phyloP scores from a whole-genome alignment of 2,329 filamentous ascomycete species.

The Pseudogymnoascus sp. region DNA sequence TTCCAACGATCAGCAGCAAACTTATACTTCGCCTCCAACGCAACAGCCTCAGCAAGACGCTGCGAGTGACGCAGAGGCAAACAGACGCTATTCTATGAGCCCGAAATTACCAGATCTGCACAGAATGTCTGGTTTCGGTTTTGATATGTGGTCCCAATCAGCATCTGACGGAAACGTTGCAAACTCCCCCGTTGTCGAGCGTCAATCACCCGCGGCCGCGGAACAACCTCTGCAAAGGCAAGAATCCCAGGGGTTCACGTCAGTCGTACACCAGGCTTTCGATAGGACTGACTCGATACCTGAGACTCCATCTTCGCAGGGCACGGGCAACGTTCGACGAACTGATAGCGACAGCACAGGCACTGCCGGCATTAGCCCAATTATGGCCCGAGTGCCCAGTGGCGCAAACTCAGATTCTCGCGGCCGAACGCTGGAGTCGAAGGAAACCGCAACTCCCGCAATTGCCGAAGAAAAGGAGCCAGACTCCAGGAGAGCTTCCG shows the following conservation, averaged over 20 bases:
- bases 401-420: constrained; percentile 26
- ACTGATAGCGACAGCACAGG: constrained; percentile 54
- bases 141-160: constrained; percentile 43
- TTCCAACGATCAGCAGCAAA: not conserved
- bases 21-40: not conserved
- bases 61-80: constrained; percentile 16
- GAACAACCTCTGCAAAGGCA: constrained; percentile 38
- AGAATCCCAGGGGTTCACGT: constrained; percentile 46
- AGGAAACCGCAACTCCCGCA: constrained; percentile 36
- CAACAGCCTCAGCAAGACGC: constrained; percentile 14
- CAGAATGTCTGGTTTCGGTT: constrained; percentile 52
- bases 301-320: constrained; percentile 40
- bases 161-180: constrained; percentile 14
- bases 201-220: not conserved
- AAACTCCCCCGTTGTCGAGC: constrained; percentile 1
- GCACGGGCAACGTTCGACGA: constrained; percentile 41
- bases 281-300: constrained; percentile 44
- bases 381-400: constrained; percentile 49
- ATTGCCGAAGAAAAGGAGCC: constrained; percentile 44
- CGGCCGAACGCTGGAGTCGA: constrained; percentile 31
- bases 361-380: constrained; percentile 47
- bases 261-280: constrained; percentile 58
- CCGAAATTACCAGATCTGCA: constrained; percentile 50
- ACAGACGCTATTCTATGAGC: constrained; percentile 36
- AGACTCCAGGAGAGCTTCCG: constrained; percentile 19